Conservation (phyloP, 768 basidiomycete species). For the Hygrocybe coccinea region DNA sequence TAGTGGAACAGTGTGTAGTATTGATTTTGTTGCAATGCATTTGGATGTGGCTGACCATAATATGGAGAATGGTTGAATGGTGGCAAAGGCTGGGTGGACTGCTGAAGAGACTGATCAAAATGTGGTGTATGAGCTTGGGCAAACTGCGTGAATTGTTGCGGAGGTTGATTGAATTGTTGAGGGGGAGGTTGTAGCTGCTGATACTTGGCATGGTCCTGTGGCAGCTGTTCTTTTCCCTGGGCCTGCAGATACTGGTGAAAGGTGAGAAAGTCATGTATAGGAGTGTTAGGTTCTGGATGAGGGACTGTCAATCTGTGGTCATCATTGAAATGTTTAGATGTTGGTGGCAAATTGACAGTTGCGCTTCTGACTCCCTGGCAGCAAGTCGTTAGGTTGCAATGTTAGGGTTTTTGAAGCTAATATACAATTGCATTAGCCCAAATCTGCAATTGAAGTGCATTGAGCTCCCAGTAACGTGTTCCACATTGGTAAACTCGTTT, state of each 20-base stretch:
- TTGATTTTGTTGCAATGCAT: too few species aligned
- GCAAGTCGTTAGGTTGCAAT: background rate
- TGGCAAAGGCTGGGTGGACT: background rate
- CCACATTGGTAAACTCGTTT: background rate
- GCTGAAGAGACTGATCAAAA: too few species aligned
- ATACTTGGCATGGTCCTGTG: background rate
- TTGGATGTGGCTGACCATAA: background rate
- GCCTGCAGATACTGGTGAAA: too few species aligned
- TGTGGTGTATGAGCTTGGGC: too few species aligned
- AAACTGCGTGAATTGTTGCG: too few species aligned
- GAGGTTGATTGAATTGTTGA: background rate
- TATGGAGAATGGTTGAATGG: background rate
- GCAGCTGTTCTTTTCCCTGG: too few species aligned
- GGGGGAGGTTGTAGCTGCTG: background rate
- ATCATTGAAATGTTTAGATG: background rate
- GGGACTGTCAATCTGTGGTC: background rate
- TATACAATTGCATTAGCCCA: slow-evolving; percentile 1
- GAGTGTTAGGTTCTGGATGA: background rate
- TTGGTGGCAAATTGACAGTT: background rate
- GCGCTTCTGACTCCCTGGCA: background rate
- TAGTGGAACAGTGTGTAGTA: too few species aligned
- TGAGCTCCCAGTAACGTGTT: slow-evolving; percentile 1
- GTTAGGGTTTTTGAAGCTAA: background rate
- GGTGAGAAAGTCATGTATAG: background rate
- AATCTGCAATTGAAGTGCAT: background rate